Evolutionary conservation across 768 basidiomycete species (phyloP).

Genomic region (Tricholoma furcatifolium): DNA sequence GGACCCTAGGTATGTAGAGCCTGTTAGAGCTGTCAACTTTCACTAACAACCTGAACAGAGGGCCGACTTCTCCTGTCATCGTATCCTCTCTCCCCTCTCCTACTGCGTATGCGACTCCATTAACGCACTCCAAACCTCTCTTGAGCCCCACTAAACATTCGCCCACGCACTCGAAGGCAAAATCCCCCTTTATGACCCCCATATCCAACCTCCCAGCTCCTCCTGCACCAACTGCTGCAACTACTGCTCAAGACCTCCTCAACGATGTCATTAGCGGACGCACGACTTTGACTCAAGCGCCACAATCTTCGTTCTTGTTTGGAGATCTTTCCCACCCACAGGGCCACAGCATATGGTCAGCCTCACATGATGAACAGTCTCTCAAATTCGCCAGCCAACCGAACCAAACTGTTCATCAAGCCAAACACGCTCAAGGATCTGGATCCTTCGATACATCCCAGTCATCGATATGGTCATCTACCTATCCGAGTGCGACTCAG

Average conservation of each 20-base stretch:
- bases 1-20: conserved; percentile 52
- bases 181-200: conserved; percentile 17
- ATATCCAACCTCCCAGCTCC: conserved; percentile 16
- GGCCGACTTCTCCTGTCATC: conserved; percentile 24
- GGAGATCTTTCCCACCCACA: conserved; percentile 45
- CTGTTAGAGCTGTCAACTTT: not conserved
- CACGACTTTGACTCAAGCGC: conserved; percentile 21
- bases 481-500: conserved; percentile 27
- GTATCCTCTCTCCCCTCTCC: conserved; percentile 32
- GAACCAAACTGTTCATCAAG: conserved; percentile 29
- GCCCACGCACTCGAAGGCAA: conserved; percentile 25
- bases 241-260: conserved; percentile 69
- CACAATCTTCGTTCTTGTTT: conserved; percentile 49
- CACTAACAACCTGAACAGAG: conserved; percentile 17
- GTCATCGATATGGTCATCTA: conserved; percentile 35
- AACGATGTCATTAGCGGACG: conserved; percentile 49
- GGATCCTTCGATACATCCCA: conserved; percentile 29
- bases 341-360: conserved; percentile 66
- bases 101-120: conserved; percentile 28
- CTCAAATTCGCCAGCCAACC: conserved; percentile 33
- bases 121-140: conserved; percentile 32
- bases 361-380: conserved; percentile 48
- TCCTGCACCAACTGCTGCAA: conserved; percentile 38
- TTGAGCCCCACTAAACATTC: conserved; percentile 32
- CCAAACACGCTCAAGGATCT: conserved; percentile 23